These are phyloP conservation scores for Multifurca ochricompacta DNA, from an alignment of 768 basidiomycete genomes.

Conservation along the genomic window DNA sequence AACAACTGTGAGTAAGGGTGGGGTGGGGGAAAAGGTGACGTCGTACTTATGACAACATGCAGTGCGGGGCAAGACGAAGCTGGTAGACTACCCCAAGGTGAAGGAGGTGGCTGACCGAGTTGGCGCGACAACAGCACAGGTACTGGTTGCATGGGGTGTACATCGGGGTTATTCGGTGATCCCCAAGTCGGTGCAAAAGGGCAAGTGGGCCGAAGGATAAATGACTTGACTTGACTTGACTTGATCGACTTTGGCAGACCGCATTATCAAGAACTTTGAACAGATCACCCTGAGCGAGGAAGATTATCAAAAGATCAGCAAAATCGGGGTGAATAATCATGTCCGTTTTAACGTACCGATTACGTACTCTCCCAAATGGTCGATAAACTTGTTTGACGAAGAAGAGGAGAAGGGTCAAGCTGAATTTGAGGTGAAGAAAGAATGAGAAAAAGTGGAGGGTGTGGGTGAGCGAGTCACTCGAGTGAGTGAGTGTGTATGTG, in stretches of 20 bases:
- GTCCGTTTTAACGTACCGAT: slow-evolving; percentile 58
- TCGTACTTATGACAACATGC: slow-evolving; percentile 1
- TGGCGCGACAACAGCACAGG: slow-evolving; percentile 65
- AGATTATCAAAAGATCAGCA: slow-evolving; percentile 54
- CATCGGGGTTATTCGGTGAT: slow-evolving; percentile 75
- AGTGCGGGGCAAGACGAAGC: slow-evolving; percentile 55
- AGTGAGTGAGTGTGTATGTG: not conserved
- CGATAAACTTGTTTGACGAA: slow-evolving; percentile 65
- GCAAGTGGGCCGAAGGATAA: slow-evolving; percentile 23
- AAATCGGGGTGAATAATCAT: slow-evolving; percentile 41
- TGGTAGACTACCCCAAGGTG: slow-evolving; percentile 61
- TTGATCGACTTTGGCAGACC: slow-evolving; percentile 34
- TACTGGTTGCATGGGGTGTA: slow-evolving; percentile 75
- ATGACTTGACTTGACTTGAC: not conserved
- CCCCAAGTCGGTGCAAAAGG: slow-evolving; percentile 71
- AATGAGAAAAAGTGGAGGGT: too few species aligned
- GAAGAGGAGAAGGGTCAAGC: slow-evolving; percentile 34
- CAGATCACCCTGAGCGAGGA: slow-evolving; percentile 59
- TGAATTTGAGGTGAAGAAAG: not conserved
- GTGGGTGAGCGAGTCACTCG: too few species aligned
- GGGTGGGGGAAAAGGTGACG: not conserved
- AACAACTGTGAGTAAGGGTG: slow-evolving; percentile 54
- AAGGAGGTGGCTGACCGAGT: slow-evolving; percentile 54
- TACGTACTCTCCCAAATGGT: slow-evolving; percentile 55
- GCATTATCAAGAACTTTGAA: slow-evolving; percentile 71